phyloP scores from a whole-genome alignment of 768 basidiomycete species.

The Boletus rubropictus region DNA sequence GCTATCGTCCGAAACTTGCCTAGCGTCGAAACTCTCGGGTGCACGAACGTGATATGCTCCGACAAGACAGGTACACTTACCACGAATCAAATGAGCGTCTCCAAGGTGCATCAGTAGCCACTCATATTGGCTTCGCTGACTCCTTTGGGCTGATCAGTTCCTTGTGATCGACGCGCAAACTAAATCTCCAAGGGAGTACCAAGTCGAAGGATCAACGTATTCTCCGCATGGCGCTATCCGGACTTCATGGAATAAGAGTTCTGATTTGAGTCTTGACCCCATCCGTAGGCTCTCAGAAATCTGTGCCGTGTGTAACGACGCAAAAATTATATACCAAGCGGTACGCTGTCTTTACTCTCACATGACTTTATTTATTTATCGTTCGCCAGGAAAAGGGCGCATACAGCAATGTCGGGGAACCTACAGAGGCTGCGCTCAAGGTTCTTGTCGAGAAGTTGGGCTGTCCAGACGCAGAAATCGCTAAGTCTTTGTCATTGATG shows the following conservation, averaged over 20 bases:
- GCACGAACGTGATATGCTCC: conserved; percentile 97
- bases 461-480: conserved; percentile 54
- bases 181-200: conserved; percentile 55
- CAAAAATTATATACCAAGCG: conserved; percentile 78
- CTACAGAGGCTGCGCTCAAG: conserved; percentile 94
- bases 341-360: conserved; percentile 40
- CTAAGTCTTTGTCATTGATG: conserved; percentile 52
- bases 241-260: conserved; percentile 56
- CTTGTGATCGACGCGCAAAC: conserved; percentile 56
- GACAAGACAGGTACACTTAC: conserved; percentile 98
- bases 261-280: conserved; percentile 60
- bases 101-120: conserved; percentile 45
- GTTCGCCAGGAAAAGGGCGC: conserved; percentile 60
- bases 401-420: conserved; percentile 88
- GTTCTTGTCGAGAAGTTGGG: conserved; percentile 94
- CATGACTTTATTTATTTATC: neutral
- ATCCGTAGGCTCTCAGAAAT: conserved; percentile 87
- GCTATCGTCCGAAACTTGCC: conserved; percentile 96
- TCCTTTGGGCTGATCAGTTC: conserved; percentile 48
- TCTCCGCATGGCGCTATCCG: conserved; percentile 75
- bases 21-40: conserved; percentile 94
- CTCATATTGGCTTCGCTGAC: conserved; percentile 6
- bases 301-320: conserved; percentile 89
- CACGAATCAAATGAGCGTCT: conserved; percentile 97
- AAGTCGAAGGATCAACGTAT: conserved; percentile 89